phyloP scores from a whole-genome alignment of 2,329 filamentous ascomycete genomes.

The Sclerotinia nivalis region DNA sequence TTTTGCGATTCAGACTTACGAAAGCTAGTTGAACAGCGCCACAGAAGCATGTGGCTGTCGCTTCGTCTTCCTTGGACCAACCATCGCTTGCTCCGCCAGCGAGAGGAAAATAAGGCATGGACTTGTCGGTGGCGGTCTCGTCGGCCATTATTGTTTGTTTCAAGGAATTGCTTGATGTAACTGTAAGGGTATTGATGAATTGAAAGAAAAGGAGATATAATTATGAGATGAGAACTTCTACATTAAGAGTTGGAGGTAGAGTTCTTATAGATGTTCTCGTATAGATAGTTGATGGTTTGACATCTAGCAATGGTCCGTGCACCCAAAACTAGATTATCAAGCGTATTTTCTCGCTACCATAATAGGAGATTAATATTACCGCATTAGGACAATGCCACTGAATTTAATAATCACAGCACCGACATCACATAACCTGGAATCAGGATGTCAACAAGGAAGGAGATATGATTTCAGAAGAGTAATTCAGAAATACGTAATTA shows the following conservation, averaged over 20 bases:
- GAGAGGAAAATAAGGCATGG: slow-evolving; percentile 44
- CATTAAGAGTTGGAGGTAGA: too few relatives aligned
- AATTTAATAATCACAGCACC: neutral
- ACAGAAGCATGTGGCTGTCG: slow-evolving; percentile 61
- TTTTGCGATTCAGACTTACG: slow-evolving; percentile 42
- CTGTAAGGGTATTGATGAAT: neutral
- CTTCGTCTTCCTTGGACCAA: slow-evolving; percentile 49
- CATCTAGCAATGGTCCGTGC: slow-evolving; percentile 1
- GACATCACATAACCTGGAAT: neutral
- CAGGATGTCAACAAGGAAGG: neutral
- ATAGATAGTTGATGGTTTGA: neutral
- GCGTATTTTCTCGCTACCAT: neutral
- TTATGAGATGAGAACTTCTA: neutral
- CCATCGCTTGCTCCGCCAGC: slow-evolving; percentile 46
- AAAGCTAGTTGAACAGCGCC: slow-evolving; percentile 56
- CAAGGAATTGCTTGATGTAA: too few relatives aligned
- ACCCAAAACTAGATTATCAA: neutral
- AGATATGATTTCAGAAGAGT: fast-evolving
- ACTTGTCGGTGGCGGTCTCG: neutral
- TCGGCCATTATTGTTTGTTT: neutral
- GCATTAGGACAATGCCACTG: slow-evolving; percentile 7
- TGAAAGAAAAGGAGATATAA: neutral
- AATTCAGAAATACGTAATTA: too few relatives aligned
- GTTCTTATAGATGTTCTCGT: neutral
- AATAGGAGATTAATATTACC: neutral